Conservation (phyloP, 148 eudicot species). For the Spergularia marina region DNA sequence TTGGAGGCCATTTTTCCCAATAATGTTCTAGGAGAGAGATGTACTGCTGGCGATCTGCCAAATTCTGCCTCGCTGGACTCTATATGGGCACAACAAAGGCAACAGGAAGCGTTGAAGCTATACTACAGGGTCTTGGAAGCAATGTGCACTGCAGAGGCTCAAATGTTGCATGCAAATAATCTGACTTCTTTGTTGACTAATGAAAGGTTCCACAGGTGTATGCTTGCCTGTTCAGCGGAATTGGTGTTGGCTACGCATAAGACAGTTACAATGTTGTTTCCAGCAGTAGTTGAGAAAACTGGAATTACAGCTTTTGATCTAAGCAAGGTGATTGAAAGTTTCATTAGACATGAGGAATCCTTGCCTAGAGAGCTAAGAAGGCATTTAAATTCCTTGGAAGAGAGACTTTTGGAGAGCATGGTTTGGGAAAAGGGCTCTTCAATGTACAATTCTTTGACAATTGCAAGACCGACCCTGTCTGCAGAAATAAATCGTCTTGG, state of each 20-base stretch:
- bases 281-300: constrained; percentile 92
- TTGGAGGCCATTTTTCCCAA: constrained; percentile 92
- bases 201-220: constrained; percentile 94
- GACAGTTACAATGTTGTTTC: constrained; percentile 94
- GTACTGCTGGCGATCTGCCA: constrained; percentile 51
- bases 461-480: constrained; percentile 77
- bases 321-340: constrained; percentile 98
- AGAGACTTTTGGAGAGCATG: constrained; percentile 91
- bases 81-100: constrained; percentile 92
- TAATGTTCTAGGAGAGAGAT: constrained; percentile 62
- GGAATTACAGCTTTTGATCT: constrained; percentile 98
- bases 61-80: constrained; percentile 80
- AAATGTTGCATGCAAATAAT: constrained; percentile 65
- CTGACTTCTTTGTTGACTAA: constrained; percentile 81
- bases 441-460: constrained; percentile 88
- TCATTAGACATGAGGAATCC: constrained; percentile 87
- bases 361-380: constrained; percentile 92
- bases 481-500: constrained; percentile 74
- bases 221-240: constrained; percentile 99
- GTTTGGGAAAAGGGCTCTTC: constrained; percentile 99
- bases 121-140: constrained; percentile 89
- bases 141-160: constrained; percentile 86
- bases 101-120: constrained; percentile 73
- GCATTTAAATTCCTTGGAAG: constrained; percentile 92
- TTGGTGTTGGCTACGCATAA: constrained; percentile 96